phyloP scores from a whole-genome alignment of 306 rosid species.

The Vicia villosa region DNA sequence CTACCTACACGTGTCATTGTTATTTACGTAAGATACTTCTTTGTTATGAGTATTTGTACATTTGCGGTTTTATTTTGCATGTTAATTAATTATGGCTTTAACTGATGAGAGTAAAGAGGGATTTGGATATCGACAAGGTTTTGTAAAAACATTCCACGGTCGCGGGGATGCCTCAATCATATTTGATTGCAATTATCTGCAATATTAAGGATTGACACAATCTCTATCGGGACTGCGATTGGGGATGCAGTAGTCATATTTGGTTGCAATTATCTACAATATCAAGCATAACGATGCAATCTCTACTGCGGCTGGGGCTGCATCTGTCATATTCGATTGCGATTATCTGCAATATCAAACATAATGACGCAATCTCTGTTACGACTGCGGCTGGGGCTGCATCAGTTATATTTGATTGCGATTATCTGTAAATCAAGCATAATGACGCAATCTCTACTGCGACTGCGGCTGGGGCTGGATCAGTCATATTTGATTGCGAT shows the following conservation, averaged over 20 bases:
- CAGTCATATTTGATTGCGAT: not conserved
- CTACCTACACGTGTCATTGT: slow-evolving; percentile 44
- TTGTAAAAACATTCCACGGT: not conserved
- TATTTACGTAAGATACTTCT: not conserved
- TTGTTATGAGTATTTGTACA: not conserved
- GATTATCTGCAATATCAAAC: not conserved
- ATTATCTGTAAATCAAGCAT: not conserved
- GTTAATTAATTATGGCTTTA: not conserved
- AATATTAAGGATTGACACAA: not conserved
- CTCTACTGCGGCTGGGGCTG: no score
- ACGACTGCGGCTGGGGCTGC: not conserved
- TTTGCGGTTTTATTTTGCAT: slow-evolving; percentile 9
- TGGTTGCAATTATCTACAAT: not conserved
- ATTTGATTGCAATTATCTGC: not conserved
- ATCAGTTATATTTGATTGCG: not conserved
- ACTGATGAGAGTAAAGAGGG: slow-evolving; percentile 7
- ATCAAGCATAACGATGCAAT: no score
- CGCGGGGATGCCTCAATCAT: not conserved
- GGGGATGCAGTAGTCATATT: not conserved
- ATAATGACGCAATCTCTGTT: not conserved
- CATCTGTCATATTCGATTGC: not conserved
- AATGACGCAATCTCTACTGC: no score
- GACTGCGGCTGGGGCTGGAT: not conserved
- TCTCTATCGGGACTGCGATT: not conserved
- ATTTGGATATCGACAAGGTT: not conserved